Evolutionary conservation across 192 early-diverging fungal species (phyloP), one percentile per base, ranked within the genome.

Genomic region (Helicostylum pulchrum): DNA sequence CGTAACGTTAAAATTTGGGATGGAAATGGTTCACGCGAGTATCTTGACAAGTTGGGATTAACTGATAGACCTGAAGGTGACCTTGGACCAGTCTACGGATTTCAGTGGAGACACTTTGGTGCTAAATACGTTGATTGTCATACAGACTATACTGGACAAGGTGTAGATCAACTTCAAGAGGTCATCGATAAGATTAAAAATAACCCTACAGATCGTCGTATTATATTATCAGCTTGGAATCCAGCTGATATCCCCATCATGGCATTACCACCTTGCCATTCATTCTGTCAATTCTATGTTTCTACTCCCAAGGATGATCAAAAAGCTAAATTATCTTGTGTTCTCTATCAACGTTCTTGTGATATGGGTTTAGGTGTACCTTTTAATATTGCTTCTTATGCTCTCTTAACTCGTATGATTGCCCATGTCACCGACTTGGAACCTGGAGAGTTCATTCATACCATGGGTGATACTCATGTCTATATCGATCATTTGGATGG

Each of bases 21-120:
- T 44, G 89, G 90, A 14, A 99, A 99, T 78, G 94, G 94, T 26
- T 90, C 89, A 3, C 83, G 96, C 15, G 92, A 86, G 66, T 93
- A 87, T 57, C 76, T 99, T n/a, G 97, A 98, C 74, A 78, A 79
- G 53, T 73, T 90, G 11, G 95, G 95, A 0, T 74, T 98, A 19
- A 31, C 65, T 0, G 65, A 95, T 62, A 81, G 89, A 26, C 80
- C 85, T 39, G 89, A 88, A 43, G 95, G 96, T 14, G 97, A 97
- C 59, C 68, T 99, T 23, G 96, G 96, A 0, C 93, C 93, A 1
- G 92, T 99, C 19, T 99, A 99, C 65, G 97, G 97, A 12, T 99
- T 94, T 77, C 97, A 99, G 67, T 99, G 97, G 97, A 79, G 97
- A 31, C 94, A 98, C 68, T 99, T 99, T 85, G 97, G 97, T 0